Percentiles rank a stretch among this genome's conserved stretches.
These are phyloP conservation scores for Cubamyces sp. DNA, from an alignment of 768 basidiomycete species.

Conservation along the genomic window DNA sequence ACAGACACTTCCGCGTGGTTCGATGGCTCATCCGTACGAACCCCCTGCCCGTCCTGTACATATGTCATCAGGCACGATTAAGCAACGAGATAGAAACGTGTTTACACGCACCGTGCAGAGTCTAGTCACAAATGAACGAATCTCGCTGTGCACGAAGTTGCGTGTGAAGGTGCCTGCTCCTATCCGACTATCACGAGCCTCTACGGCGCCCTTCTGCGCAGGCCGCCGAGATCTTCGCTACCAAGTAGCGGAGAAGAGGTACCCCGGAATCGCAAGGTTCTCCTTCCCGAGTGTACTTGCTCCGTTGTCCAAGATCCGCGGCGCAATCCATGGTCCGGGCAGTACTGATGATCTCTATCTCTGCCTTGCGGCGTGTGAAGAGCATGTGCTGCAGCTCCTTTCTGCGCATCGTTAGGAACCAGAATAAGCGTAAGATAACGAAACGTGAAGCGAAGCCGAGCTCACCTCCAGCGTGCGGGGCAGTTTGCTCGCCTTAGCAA, in stretches of 20 bases:
- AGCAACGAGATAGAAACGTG: conserved; percentile 3
- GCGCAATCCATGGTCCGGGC: not conserved
- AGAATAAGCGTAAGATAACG: not conserved
- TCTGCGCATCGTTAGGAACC: conserved; percentile 42
- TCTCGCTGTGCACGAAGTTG: too few relatives aligned
- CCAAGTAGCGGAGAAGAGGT: conserved; percentile 33
- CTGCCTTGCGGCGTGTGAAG: conserved; percentile 84
- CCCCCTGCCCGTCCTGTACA: not conserved
- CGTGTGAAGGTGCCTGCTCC: too few relatives aligned
- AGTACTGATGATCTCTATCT: conserved; percentile 74
- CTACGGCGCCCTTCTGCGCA: conserved; percentile 12
- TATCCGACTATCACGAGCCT: not conserved
- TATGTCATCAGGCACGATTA: not conserved
- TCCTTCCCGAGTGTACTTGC: not conserved
- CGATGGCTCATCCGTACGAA: too few relatives aligned
- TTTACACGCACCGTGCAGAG: not conserved
- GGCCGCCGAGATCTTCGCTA: conserved; percentile 28
- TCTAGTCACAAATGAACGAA: not conserved
- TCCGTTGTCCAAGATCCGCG: conserved; percentile 3
- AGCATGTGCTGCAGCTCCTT: conserved; percentile 83
- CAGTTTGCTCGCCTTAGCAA: conserved; percentile 59
- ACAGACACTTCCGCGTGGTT: too few relatives aligned
- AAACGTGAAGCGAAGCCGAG: conserved; percentile 9
- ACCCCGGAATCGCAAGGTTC: conserved; percentile 8
- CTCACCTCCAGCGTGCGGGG: conserved; percentile 72